Base-by-base conservation (phyloP, 2,329 filamentous ascomycete genomes). In the Epichloe bromicola region DNA sequence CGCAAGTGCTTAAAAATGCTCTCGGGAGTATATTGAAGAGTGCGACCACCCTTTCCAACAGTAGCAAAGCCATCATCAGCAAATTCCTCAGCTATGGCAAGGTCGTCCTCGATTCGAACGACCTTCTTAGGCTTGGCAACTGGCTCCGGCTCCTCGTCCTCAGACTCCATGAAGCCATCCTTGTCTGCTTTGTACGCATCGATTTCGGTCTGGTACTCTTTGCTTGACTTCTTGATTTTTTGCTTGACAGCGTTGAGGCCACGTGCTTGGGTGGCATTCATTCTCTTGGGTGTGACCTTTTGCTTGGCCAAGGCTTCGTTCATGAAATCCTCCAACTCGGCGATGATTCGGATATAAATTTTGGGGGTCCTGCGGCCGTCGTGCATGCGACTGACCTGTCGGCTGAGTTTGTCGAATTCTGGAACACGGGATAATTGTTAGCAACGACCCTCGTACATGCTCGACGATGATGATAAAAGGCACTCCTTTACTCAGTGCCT, bases 1-100 rank as follows among this genome's bases (percentile, higher is more conserved):
- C 91, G 83, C 49, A 98, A 79, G 69, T 97, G 89, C 77, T 98
- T 98, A 69, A 97, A 85, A 64, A 98, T 98, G 68, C 90, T 93
- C 74, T 98, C 93, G 20, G 91, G 86, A 12, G 94, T 98, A 70
- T 95, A 97, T 62, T 87, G 83, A 52, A 97, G 76, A 49, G 88
- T 82, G 68, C 88, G 88, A 58, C 93, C 93, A 60, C 90, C 88
- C 67, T 87, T 87, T 55, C 88, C 88, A 56, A 98, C 88, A 19
- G 84, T 88, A 41, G 84, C 82, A 67, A 96, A 98, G 54, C 89
- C 93, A 61, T 89, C 87, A 55, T 94, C 87, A 57, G 88, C 88
- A 46, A 75, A 74, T n/a, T 77, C 74, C 51, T 71, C 71, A 38
- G 71, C 65, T 45, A 76, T 66, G 15, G 74, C 63, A 12, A 68